These are phyloP conservation scores for Cercospora zeina DNA, from an alignment of 2,329 filamentous ascomycete genomes.

Conservation along the genomic window DNA sequence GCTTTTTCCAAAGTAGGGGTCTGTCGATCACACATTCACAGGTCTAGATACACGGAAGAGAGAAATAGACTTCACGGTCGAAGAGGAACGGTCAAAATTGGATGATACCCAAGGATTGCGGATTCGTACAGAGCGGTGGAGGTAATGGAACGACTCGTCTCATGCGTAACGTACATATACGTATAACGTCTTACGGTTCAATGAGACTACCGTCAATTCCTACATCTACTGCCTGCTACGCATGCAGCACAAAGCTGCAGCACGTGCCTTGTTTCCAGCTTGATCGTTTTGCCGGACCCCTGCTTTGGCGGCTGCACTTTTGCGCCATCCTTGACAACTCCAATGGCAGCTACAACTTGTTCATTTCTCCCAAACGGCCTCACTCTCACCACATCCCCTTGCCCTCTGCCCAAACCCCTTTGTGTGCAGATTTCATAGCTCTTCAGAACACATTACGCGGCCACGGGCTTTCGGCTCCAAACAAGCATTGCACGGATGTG, in stretches of 20 bases:
- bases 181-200: not conserved
- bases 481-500: constrained; percentile 8
- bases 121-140: not conserved
- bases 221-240: not conserved
- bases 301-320: constrained; percentile 1
- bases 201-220: not conserved
- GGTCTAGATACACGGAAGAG: not conserved
- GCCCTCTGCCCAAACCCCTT: not conserved
- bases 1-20: constrained; percentile 21
- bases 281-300: constrained; percentile 1
- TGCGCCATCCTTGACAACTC: not conserved
- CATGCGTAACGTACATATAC: not conserved
- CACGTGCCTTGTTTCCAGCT: not conserved
- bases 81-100: not conserved
- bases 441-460: not conserved
- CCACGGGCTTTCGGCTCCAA: not conserved
- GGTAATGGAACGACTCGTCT: not conserved
- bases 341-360: constrained; percentile 1
- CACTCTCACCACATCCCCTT: not conserved
- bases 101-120: constrained; percentile 7
- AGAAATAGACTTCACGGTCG: constrained; percentile 1
- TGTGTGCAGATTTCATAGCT: not conserved
- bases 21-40: not conserved
- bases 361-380: not conserved
- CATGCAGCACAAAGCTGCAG: not conserved